phyloP scores from a whole-genome alignment of 768 basidiomycete genomes.

The Psilocybe cubensis region DNA sequence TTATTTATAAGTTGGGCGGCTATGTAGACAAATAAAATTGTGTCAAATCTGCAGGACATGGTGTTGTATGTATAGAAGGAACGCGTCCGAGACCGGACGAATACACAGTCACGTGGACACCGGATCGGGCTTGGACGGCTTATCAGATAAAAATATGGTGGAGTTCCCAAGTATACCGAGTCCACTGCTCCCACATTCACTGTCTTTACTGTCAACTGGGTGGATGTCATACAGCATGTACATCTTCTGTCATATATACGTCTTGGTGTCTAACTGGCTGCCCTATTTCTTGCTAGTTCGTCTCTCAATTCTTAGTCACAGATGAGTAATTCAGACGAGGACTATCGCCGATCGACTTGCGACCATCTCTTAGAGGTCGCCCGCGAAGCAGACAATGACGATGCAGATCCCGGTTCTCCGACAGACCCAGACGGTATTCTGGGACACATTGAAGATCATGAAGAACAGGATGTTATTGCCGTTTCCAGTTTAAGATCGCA shows the following conservation, averaged over 20 bases:
- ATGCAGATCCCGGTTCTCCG: slow-evolving; percentile 22
- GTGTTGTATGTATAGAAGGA: no score
- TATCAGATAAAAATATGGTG: slow-evolving; percentile 9
- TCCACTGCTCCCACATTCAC: background rate
- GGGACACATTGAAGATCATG: slow-evolving; percentile 13
- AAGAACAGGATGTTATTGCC: background rate
- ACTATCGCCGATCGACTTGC: slow-evolving; percentile 23
- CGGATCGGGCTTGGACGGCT: background rate
- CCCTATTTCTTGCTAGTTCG: background rate
- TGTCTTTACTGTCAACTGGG: background rate
- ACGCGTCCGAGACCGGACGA: background rate
- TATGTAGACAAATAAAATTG: no score
- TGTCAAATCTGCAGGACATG: no score
- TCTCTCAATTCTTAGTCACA: background rate
- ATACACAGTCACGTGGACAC: background rate
- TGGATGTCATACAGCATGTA: slow-evolving; percentile 4
- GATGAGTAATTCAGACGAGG: slow-evolving; percentile 2
- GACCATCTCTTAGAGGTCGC: slow-evolving; percentile 17
- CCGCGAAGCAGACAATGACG: slow-evolving; percentile 13
- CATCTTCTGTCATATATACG: background rate
- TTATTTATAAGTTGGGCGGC: no score
- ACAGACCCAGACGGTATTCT: slow-evolving; percentile 26
- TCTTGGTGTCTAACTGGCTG: background rate
- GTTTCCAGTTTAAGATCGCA: background rate
- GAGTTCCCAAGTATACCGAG: background rate